Percentiles rank a stretch among this genome's conserved stretches.
Conservation (phyloP, 192 early-diverging fungal genomes). For the Diversispora epigaea region DNA sequence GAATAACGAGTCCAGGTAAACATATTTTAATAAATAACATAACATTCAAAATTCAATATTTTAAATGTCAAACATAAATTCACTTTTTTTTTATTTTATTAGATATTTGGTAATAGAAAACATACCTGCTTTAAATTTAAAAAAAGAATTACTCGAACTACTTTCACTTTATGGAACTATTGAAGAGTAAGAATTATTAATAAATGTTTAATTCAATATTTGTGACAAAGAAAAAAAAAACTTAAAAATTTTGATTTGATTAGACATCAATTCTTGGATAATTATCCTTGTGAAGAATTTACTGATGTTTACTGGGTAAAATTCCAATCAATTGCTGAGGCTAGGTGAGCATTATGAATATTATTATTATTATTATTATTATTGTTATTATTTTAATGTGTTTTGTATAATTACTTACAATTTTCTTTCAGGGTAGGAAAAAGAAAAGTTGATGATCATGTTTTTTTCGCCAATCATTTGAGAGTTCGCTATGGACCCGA, state of each 20-base stretch:
- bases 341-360: constrained; percentile 26
- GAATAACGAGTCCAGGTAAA: constrained; percentile 32
- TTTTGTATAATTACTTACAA: not conserved
- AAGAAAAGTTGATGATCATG: constrained; percentile 40
- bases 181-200: constrained; percentile 27
- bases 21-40: not conserved
- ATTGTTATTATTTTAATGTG: no score
- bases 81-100: not conserved
- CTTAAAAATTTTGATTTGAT: not conserved
- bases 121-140: constrained; percentile 25
- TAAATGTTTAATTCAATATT: no score
- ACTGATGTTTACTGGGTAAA: constrained; percentile 38
- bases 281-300: constrained; percentile 33
- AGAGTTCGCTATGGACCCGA: constrained; percentile 43
- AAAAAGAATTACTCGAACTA: constrained; percentile 29
- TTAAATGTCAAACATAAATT: not conserved
- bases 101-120: constrained; percentile 37
- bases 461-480: constrained; percentile 40
- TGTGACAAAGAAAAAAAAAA: not conserved
- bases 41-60: not conserved
- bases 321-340: constrained; percentile 28
- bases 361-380: not conserved
- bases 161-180: constrained; percentile 32
- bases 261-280: constrained; percentile 32
- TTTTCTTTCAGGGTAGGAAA: constrained; percentile 35